These are phyloP conservation scores for Kentomonas sorsogonicus DNA, from an alignment of 208 protist genomes.

Conservation along the genomic window DNA sequence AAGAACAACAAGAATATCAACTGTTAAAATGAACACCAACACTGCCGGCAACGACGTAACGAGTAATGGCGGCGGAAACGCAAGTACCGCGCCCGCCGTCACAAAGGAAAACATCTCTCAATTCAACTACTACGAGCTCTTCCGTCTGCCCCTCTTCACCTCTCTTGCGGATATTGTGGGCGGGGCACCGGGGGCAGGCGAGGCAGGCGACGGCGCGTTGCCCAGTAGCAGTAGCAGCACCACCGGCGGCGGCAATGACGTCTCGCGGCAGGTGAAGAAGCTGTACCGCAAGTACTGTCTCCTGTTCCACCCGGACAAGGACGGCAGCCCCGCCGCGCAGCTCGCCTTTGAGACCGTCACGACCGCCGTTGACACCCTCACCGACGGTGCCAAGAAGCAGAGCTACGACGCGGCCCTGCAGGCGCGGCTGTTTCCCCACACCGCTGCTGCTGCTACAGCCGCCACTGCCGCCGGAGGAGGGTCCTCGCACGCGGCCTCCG, in stretches of 20 bases:
- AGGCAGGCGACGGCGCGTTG: neutral
- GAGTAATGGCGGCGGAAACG: no score
- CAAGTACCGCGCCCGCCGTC: constrained; percentile 14
- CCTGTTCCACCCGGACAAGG: constrained; percentile 85
- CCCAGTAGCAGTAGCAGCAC: neutral
- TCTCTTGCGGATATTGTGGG: no score
- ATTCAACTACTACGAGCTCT: constrained; percentile 64
- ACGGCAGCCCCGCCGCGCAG: constrained; percentile 49
- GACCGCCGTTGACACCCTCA: constrained; percentile 54
- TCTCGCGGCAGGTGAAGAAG: constrained; percentile 20
- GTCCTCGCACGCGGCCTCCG: no score
- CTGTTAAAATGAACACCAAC: neutral
- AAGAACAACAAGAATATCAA: no score
- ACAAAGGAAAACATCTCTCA: constrained; percentile 51
- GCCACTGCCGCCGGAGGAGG: no score
- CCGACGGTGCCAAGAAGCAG: constrained; percentile 27
- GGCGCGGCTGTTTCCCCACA: neutral
- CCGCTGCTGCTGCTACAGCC: no score
- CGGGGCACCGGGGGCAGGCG: neutral
- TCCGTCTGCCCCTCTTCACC: constrained; percentile 19
- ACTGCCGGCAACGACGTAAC: no score
- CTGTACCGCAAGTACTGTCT: constrained; percentile 68
- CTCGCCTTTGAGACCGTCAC: constrained; percentile 61
- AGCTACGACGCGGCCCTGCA: constrained; percentile 33
- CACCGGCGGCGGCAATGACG: constrained; percentile 7